Conservation (phyloP, 805 yeast genomes). For the Pichia phayaonensis region DNA sequence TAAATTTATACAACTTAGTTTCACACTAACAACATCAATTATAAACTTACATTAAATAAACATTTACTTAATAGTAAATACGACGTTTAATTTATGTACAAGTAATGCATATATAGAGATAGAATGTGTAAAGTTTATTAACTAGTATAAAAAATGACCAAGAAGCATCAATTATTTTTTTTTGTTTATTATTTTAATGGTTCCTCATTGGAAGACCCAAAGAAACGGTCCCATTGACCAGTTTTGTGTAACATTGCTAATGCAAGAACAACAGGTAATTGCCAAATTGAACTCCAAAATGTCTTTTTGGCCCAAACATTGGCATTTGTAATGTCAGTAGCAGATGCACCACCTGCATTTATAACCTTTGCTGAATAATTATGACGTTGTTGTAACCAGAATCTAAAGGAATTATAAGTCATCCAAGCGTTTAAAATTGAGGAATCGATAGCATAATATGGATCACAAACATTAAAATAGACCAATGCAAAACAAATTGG, state of each 20-base stretch:
- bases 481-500: constrained; percentile 83
- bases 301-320: constrained; percentile 70
- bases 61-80: not conserved
- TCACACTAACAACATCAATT: too few species aligned
- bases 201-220: constrained; percentile 22
- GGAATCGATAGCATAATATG: constrained; percentile 74
- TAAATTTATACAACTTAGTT: too few species aligned
- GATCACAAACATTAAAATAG: constrained; percentile 75
- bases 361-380: constrained; percentile 40
- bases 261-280: constrained; percentile 80
- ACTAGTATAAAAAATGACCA: not conserved
- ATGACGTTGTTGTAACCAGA: constrained; percentile 74
- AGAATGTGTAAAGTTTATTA: not conserved
- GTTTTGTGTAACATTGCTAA: constrained; percentile 92
- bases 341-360: constrained; percentile 32
- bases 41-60: not conserved
- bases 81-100: not conserved
- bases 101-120: not conserved
- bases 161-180: not conserved
- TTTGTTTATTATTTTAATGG: not conserved
- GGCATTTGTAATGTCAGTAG: constrained; percentile 55
- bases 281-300: constrained; percentile 94
- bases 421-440: constrained; percentile 82
- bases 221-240: constrained; percentile 86
- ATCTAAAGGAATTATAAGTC: constrained; percentile 65